A percentile compares a stretch with the other conserved stretches of the same genome.
Evolutionary conservation across 192 early-diverging fungal genomes (phyloP).

Genomic region (Podila clonocystis): DNA sequence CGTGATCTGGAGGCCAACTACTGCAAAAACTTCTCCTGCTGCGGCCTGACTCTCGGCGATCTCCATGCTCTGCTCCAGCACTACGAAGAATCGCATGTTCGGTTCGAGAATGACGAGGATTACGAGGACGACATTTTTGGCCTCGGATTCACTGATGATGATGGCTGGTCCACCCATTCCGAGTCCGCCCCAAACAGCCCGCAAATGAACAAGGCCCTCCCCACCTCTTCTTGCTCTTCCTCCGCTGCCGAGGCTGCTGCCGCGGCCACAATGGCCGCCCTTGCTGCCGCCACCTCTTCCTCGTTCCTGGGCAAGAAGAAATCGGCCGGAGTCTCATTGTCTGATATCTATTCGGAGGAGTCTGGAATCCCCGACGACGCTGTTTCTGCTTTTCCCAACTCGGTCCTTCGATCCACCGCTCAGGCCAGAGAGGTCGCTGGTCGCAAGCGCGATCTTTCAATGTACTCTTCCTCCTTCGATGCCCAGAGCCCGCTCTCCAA

Average conservation of each 20-base stretch:
- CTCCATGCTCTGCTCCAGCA: slow-evolving; percentile 96
- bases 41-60: slow-evolving; percentile 87
- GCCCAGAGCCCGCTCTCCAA: slow-evolving; percentile 39
- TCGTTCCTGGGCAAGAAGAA: slow-evolving; percentile 18
- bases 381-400: slow-evolving; percentile 41
- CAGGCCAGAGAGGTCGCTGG: not conserved
- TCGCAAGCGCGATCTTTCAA: slow-evolving; percentile 35
- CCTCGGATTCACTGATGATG: slow-evolving; percentile 41
- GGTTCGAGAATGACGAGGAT: slow-evolving; percentile 80
- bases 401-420: slow-evolving; percentile 23
- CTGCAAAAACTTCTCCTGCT: slow-evolving; percentile 97
- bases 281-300: slow-evolving; percentile 15
- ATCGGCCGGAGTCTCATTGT: slow-evolving; percentile 48
- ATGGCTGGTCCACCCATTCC: slow-evolving; percentile 48
- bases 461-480: slow-evolving; percentile 39
- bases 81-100: slow-evolving; percentile 95
- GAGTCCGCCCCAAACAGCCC: slow-evolving; percentile 41
- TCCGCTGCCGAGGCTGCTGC: slow-evolving; percentile 26
- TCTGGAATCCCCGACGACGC: slow-evolving; percentile 41
- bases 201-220: slow-evolving; percentile 10
- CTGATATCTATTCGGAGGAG: slow-evolving; percentile 51
- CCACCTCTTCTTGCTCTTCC: slow-evolving; percentile 1
- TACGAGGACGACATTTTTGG: slow-evolving; percentile 23
- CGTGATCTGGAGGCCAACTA: slow-evolving; percentile 88
- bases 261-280: slow-evolving; percentile 29